A percentile compares a stretch with the other conserved stretches of the same genome.
Conservation (phyloP, 2,329 filamentous ascomycete species). For the Aquanectria penicillioides region DNA sequence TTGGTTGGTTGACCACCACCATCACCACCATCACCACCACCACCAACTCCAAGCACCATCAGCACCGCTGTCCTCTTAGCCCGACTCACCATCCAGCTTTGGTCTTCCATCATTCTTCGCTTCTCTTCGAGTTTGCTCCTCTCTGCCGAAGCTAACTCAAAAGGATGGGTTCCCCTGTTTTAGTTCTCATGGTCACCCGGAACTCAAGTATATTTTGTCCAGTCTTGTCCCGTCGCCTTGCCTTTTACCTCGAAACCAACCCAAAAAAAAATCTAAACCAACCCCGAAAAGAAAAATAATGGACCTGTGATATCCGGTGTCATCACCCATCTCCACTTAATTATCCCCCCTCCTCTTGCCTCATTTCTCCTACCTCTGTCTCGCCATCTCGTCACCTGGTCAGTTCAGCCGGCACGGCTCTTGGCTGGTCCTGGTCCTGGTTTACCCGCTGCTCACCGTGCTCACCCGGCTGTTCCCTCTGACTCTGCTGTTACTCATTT, state of each 20-base stretch:
- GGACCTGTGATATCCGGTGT: constrained; percentile 23
- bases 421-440: background rate
- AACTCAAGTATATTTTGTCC: background rate
- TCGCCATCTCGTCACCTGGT: constrained; percentile 16
- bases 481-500: background rate
- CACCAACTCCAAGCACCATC: constrained; percentile 4
- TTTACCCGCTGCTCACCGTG: background rate
- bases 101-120: constrained; percentile 20
- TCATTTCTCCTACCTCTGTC: constrained; percentile 17
- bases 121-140: background rate
- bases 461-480: constrained; percentile 1
- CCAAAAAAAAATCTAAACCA: background rate
- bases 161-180: background rate
- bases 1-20: background rate
- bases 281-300: constrained; percentile 17
- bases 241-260: background rate
- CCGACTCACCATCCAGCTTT: constrained; percentile 15
- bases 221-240: background rate
- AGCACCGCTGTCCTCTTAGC: no score
- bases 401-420: no score
- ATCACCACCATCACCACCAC: constrained; percentile 1
- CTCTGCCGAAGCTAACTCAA: constrained; percentile 25
- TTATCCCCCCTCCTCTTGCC: constrained; percentile 20
- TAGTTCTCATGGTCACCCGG: background rate
- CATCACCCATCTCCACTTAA: constrained; percentile 35